Conservation (phyloP, 2,329 filamentous ascomycete species). For the Arachnomyces sp. region DNA sequence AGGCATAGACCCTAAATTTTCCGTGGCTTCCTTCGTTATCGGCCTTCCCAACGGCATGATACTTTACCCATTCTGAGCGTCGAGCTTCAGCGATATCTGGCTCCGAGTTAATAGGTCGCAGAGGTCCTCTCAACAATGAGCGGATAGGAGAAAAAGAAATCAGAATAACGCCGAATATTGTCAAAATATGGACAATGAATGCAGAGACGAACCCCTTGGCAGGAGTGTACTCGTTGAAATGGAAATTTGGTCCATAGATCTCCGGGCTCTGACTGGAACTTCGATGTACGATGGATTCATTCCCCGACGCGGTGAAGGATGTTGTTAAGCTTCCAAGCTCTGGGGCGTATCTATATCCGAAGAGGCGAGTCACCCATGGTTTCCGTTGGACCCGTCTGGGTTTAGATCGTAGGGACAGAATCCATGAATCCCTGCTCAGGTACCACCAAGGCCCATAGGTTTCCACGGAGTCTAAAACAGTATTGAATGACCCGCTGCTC, state of each 20-base stretch:
- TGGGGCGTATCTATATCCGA: slow-evolving; percentile 38
- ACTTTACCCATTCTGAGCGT: too few relatives aligned
- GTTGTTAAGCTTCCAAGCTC: slow-evolving; percentile 43
- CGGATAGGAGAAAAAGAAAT: slow-evolving; percentile 40
- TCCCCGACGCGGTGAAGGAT: slow-evolving; percentile 38
- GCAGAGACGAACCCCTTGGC: slow-evolving; percentile 36
- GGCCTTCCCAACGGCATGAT: too few relatives aligned
- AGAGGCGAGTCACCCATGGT: slow-evolving; percentile 20
- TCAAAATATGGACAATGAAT: slow-evolving; percentile 33
- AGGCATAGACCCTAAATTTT: slow-evolving; percentile 21
- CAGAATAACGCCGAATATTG: slow-evolving; percentile 34
- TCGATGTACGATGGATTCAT: slow-evolving; percentile 44
- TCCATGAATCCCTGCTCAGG: too few relatives aligned
- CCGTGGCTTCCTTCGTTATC: too few relatives aligned
- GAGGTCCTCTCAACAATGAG: slow-evolving; percentile 29
- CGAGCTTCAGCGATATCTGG: too few relatives aligned
- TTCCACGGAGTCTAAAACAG: slow-evolving; percentile 34
- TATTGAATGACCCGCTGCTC: slow-evolving; percentile 21
- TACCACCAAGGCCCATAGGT: slow-evolving; percentile 16
- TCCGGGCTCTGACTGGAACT: slow-evolving; percentile 43
- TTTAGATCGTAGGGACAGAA: slow-evolving; percentile 18
- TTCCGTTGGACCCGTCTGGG: slow-evolving; percentile 17
- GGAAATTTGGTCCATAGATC: slow-evolving; percentile 45
- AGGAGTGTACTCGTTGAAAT: slow-evolving; percentile 43
- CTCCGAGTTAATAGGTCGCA: too few relatives aligned